Evolutionary conservation across 116 monocot species (phyloP).

Genomic region (Dioscorea cayenensis): DNA sequence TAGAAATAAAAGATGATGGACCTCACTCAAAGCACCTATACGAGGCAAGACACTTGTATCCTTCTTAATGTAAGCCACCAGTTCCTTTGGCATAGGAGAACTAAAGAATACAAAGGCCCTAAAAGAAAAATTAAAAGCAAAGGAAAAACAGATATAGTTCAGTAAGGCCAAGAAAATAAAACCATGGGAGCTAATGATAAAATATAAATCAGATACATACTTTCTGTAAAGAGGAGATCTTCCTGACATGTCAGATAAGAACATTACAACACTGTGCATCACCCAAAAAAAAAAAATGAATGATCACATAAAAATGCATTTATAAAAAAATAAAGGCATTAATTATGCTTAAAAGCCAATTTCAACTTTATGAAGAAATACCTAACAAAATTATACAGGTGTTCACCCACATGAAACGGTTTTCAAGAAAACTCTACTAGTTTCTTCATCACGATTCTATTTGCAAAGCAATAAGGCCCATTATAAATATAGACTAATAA

Average conservation of each 20-base stretch:
- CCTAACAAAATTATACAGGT: too few relatives aligned
- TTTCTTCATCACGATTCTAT: too few relatives aligned
- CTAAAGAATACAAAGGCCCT: slow-evolving; percentile 97
- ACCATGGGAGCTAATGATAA: neutral
- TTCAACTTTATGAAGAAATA: neutral
- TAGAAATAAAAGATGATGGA: slow-evolving; percentile 17
- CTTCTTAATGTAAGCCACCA: slow-evolving; percentile 72
- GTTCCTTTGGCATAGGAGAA: slow-evolving; percentile 75
- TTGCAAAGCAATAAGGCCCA: too few relatives aligned
- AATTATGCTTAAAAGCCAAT: neutral
- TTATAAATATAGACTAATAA: too few relatives aligned
- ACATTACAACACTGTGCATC: slow-evolving; percentile 85
- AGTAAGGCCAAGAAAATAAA: neutral
- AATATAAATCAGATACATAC: slow-evolving; percentile 30
- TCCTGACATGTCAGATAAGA: slow-evolving; percentile 98
- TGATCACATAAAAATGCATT: neutral
- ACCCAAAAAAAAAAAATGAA: slow-evolving; percentile 1
- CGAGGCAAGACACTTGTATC: slow-evolving; percentile 89
- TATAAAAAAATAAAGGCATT: neutral
- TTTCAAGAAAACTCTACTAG: too few relatives aligned
- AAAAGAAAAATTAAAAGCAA: slow-evolving; percentile 8
- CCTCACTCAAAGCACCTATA: slow-evolving; percentile 96
- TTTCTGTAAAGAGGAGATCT: slow-evolving; percentile 94
- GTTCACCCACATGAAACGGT: too few relatives aligned
- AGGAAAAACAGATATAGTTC: neutral